Percentiles rank a stretch among this genome's conserved stretches.
phyloP scores from a whole-genome alignment of 495 filamentous ascomycete genomes.

The Penicillium waksmanii region DNA sequence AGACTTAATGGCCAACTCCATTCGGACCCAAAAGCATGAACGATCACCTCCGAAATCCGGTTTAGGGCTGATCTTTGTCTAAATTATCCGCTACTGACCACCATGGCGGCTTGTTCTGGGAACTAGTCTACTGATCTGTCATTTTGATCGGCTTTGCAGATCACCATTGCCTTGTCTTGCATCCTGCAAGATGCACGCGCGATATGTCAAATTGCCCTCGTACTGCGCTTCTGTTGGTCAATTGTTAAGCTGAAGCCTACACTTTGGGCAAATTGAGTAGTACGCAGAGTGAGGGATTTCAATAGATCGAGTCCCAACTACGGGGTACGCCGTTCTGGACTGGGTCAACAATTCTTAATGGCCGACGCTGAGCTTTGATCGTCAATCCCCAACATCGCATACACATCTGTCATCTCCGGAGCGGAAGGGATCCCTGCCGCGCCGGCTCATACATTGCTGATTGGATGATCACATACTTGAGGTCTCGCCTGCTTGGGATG shows the following conservation, averaged over 20 bases:
- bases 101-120: not conserved
- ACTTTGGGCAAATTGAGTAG: not conserved
- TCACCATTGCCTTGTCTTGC: conserved; percentile 4
- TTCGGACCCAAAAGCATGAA: not conserved
- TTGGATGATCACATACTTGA: conserved; percentile 5
- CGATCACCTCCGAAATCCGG: not conserved
- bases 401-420: conserved; percentile 1
- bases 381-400: not conserved
- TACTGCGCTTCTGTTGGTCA: not conserved
- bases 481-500: not conserved
- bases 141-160: conserved; percentile 2
- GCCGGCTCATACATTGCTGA: not conserved
- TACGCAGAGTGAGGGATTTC: not conserved
- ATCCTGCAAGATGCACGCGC: not conserved
- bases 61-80: not conserved
- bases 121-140: not conserved
- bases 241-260: not conserved
- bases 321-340: not conserved
- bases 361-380: not conserved
- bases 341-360: not conserved
- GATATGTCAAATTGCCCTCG: not conserved
- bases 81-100: not conserved
- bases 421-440: not conserved
- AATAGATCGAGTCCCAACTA: conserved; percentile 1
- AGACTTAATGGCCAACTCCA: not conserved